Evolutionary conservation across 2,329 filamentous ascomycete genomes (phyloP), one percentile per base, ranked within the genome.

Genomic region (Talaromyces sp.): DNA sequence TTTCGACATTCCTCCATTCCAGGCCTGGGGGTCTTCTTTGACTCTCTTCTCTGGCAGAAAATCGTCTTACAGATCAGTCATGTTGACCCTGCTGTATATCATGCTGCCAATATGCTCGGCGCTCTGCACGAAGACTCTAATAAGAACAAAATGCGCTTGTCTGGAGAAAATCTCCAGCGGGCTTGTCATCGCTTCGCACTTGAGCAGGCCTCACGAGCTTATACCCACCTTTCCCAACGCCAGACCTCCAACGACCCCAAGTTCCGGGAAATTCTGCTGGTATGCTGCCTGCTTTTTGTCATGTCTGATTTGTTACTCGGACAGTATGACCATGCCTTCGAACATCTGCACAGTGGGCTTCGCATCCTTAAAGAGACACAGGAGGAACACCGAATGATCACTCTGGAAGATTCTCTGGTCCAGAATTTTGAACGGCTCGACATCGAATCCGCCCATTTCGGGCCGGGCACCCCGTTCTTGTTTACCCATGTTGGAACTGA

Each of bases 1-100:
- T 68, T 68, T 26, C 60, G 49, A 14, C 21, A 58, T 55, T 60
- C 32, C 29, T 64, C 66, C 2, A 60, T 65, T 29, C 64, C 65
- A 14, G 55, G 58, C 9, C 52, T 68, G 11, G 56, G 50, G 7
- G 56, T 19, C n/a, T 64, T 58, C 55, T 65, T 66, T 38, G 52
- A 54, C 17, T 38, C 56, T 26, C 46, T 35, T 13, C 49, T 58
- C 27, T 58, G 56, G 56, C 56, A 26, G n/a, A 38, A 31, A 19
- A 35, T 49, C n/a, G 17, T 53, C 13, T n/a, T 58, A 24, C 46
- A 43, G 32, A 29, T 58, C 4, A 27, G 46, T 4, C 26, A 27
- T n/a, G 31, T 43, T 9, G 56, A 58, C 10, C 56, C 46, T 11
- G 49, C 56, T 8, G 56, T 58, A 13, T 58, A 53, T 24, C 56